Base-by-base conservation (phyloP, 345 rosid genomes). In the Clausena lansium region DNA sequence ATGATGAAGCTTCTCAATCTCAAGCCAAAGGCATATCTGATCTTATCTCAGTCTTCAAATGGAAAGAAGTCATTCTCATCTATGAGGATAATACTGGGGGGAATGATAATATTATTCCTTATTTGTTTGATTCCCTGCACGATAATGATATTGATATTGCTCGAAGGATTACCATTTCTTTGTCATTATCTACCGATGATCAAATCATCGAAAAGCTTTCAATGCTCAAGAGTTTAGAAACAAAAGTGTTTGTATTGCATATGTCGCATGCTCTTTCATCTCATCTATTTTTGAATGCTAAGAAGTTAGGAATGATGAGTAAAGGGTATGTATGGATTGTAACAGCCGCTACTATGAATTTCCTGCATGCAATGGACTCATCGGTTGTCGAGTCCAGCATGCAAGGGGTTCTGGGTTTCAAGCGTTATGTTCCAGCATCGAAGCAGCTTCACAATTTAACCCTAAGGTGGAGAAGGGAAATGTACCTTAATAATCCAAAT, bases 381-480 rank as follows among this genome's bases (percentile, higher is more conserved):
- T 58, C 63, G 4, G 63, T 45, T 27, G 2, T 68, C 14, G 77
- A 73, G 35, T 74, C 85, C 32, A 45, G 50, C 50, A 81, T 87
- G 84, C 82, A 87, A 81, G 88, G 89, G 14, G 84, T 87, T 36
- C 36, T 87, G n/a, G 89, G 85, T 45, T 79, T 85, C 67, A 85
- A 28, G 64, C 25, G 81, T 28, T 81, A 85, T 35, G 50, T 87
- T 69, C 86, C 85, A 27, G 8, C 59, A 13, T 82, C 87, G 3
- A 77, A 75, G 41, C 77, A 82, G 81, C 84, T 88, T 45, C 79
- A 76, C 0, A 75, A 75, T 7, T 88, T 88, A 67, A 77, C 81
- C 7, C 39, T 15, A 13, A 72, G 79, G 39, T 85, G 85, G 85
- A 82, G 67, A 82, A 76, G 38, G n/a, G 73, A 61, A 57, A 5